phyloP scores from a whole-genome alignment of 176 grass and related monocot species.

The Avena eriantha region DNA sequence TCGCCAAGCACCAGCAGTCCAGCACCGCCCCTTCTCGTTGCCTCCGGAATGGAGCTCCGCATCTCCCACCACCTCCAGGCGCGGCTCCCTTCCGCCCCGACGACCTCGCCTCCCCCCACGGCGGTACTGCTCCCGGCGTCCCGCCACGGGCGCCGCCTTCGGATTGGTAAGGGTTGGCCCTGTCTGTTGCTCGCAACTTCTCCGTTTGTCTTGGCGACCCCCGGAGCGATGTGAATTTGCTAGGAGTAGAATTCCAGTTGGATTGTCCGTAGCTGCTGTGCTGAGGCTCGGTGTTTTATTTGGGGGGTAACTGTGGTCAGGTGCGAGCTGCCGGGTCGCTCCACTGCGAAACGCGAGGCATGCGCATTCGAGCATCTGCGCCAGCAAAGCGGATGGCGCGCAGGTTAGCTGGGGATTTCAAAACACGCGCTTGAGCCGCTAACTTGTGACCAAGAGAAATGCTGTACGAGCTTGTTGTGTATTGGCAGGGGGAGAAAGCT shows the following conservation, averaged over 20 bases:
- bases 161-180: conserved; percentile 35
- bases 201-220: neutral
- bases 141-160: conserved; percentile 14
- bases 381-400: conserved; percentile 28
- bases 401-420: conserved; percentile 41
- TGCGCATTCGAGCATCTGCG: conserved; percentile 16
- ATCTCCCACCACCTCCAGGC: conserved; percentile 31
- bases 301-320: conserved; percentile 14
- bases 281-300: neutral
- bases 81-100: conserved; percentile 2
- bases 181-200: neutral
- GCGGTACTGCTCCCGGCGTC: neutral
- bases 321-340: conserved; percentile 39
- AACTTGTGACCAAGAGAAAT: neutral
- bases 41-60: conserved; percentile 48
- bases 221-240: neutral
- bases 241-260: neutral
- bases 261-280: neutral
- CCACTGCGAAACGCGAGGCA: conserved; percentile 12
- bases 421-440: neutral
- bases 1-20: too few relatives aligned
- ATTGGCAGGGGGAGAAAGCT: conserved; percentile 42
- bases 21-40: neutral
- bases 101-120: neutral
- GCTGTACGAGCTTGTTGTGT: conserved; percentile 29